Conservation (phyloP, 1,284 basidiomycete species). For the Schizophyllum amplum region DNA sequence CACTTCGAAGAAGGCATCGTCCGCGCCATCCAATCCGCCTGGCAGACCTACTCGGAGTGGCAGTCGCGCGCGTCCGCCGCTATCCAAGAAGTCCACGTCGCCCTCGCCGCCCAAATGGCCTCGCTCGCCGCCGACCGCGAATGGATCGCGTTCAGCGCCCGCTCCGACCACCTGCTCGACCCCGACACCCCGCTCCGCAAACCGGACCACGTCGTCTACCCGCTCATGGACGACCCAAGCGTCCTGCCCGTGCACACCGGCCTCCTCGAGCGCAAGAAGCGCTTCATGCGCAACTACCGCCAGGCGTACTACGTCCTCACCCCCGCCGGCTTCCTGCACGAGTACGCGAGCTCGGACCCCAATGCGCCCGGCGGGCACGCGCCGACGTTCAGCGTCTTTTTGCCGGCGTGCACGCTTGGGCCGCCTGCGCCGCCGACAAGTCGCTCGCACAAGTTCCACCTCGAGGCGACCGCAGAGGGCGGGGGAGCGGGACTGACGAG, state of each 20-base stretch:
- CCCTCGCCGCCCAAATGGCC: conserved; percentile 74
- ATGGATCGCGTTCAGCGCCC: conserved; percentile 94
- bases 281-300: conserved; percentile 87
- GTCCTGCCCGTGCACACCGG: conserved; percentile 88
- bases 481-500: conserved; percentile 28
- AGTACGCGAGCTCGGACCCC: conserved; percentile 81
- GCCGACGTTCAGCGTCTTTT: conserved; percentile 86
- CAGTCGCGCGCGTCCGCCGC: conserved; percentile 77
- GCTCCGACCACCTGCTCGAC: conserved; percentile 93
- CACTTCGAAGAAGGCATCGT: conserved; percentile 98
- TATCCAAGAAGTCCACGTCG: conserved; percentile 77
- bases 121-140: conserved; percentile 87
- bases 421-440: conserved; percentile 74
- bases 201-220: conserved; percentile 78
- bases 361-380: conserved; percentile 40
- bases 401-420: conserved; percentile 93
- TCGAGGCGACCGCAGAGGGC: conserved; percentile 87
- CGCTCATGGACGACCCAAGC: conserved; percentile 88
- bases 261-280: conserved; percentile 93
- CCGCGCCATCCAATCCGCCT: conserved; percentile 90
- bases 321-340: conserved; percentile 93
- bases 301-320: conserved; percentile 93
- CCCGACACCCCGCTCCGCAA: conserved; percentile 91
- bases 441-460: conserved; percentile 93
- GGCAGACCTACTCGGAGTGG: conserved; percentile 98